A percentile compares a stretch with the other conserved stretches of the same genome.
Evolutionary conservation across 2,329 filamentous ascomycete species (phyloP).

Genomic region (Pezicula neosporulosa): DNA sequence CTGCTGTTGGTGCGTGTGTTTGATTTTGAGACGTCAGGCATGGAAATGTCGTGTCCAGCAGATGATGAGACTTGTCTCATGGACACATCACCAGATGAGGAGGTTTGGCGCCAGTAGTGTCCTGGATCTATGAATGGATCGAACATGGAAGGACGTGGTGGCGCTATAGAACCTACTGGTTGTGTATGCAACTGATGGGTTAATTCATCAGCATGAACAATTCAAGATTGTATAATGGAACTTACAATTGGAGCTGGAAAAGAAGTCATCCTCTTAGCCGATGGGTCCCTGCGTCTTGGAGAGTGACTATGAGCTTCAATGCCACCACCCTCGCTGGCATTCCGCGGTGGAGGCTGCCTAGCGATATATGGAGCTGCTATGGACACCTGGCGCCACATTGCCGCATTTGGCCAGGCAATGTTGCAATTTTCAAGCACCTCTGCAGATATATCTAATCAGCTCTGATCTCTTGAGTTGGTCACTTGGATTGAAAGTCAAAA

Average conservation of each 20-base stretch:
- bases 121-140: conserved; percentile 39
- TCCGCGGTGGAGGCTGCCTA: conserved; percentile 26
- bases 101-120: conserved; percentile 29
- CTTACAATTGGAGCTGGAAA: too few species aligned
- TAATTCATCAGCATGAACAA: too few species aligned
- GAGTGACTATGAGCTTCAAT: conserved; percentile 62
- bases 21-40: conserved; percentile 40
- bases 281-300: conserved; percentile 39
- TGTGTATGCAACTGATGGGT: too few species aligned
- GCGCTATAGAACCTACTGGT: conserved; percentile 23
- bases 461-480: too few species aligned
- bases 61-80: conserved; percentile 37
- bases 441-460: conserved; percentile 27
- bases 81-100: conserved; percentile 35
- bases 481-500: too few species aligned
- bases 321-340: conserved; percentile 35
- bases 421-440: conserved; percentile 69
- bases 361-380: conserved; percentile 30
- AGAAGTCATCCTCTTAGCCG: conserved; percentile 8
- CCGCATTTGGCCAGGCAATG: conserved; percentile 76
- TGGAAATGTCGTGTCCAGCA: conserved; percentile 35
- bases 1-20: conserved; percentile 30
- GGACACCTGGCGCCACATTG: conserved; percentile 59
- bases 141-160: conserved; percentile 25
- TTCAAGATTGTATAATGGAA: too few species aligned